Percentiles rank a stretch among this genome's conserved stretches.
These are phyloP conservation scores for Licmophora abbreviata DNA, from an alignment of 108 stramenopile genomes.

Conservation along the genomic window DNA sequence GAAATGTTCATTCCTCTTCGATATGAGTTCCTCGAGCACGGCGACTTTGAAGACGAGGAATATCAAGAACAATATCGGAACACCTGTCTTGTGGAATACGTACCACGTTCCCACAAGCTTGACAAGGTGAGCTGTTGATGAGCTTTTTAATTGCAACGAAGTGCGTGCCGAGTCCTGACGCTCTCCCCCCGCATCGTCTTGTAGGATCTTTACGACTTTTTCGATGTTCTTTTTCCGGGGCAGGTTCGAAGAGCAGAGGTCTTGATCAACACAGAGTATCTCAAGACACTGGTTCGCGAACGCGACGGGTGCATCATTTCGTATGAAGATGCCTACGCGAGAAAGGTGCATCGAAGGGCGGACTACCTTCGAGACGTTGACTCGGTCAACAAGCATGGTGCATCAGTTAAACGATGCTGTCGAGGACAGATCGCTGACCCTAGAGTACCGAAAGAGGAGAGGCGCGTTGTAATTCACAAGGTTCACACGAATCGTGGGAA, in stretches of 20 bases:
- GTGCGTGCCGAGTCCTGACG: no score
- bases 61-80: slow-evolving; percentile 41
- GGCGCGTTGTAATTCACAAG: no score
- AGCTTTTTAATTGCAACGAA: no score
- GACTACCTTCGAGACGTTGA: slow-evolving; percentile 6
- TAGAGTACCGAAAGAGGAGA: no score
- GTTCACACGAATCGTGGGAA: no score
- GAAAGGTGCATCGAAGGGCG: slow-evolving; percentile 7
- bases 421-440: no score
- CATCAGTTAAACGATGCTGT: no score
- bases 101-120: slow-evolving; percentile 31
- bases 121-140: no score
- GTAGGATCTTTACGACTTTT: slow-evolving; percentile 35
- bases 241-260: slow-evolving; percentile 44
- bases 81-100: slow-evolving; percentile 45
- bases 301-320: slow-evolving; percentile 23
- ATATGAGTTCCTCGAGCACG: slow-evolving; percentile 44
- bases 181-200: no score
- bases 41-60: slow-evolving; percentile 28
- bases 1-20: slow-evolving; percentile 41
- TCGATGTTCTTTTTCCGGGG: slow-evolving; percentile 49
- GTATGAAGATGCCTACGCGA: slow-evolving; percentile 33
- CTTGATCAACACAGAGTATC: slow-evolving; percentile 31
- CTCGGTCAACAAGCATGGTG: no score
- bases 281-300: slow-evolving; percentile 19